phyloP scores from a whole-genome alignment of 257 asterid species.

The Thymus mandschuricus region DNA sequence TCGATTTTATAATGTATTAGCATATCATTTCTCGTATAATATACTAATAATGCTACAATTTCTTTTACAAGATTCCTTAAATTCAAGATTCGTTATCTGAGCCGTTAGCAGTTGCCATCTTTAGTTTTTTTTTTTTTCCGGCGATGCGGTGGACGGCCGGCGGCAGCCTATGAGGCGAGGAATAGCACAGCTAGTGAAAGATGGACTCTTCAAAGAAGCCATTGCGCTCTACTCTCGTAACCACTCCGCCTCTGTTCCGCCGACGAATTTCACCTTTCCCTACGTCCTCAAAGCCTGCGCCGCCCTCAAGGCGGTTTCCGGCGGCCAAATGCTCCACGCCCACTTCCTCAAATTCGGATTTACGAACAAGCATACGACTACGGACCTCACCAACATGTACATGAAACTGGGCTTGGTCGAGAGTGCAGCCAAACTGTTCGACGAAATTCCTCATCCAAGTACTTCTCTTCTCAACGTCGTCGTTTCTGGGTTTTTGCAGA shows the following conservation, averaged over 20 bases:
- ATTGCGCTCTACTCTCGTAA: constrained; percentile 50
- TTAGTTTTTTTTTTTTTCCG: not conserved
- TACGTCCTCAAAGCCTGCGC: constrained; percentile 85
- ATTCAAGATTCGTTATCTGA: not conserved
- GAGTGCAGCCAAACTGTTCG: constrained; percentile 71
- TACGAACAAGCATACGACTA: constrained; percentile 49
- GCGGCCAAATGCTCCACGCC: constrained; percentile 70
- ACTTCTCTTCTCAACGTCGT: constrained; percentile 53
- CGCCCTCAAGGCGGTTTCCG: constrained; percentile 48
- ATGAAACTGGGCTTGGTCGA: constrained; percentile 52
- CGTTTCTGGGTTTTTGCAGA: constrained; percentile 73
- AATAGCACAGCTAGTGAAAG: constrained; percentile 60
- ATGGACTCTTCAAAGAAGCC: constrained; percentile 75
- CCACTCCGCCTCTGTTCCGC: constrained; percentile 54
- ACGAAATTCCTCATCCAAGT: constrained; percentile 67
- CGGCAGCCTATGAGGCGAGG: constrained; percentile 61
- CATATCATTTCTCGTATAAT: too few species aligned
- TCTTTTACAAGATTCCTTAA: not conserved
- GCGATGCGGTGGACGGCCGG: constrained; percentile 36
- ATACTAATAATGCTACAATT: too few species aligned
- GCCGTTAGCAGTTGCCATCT: not conserved
- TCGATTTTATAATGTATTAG: too few species aligned
- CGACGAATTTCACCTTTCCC: constrained; percentile 74
- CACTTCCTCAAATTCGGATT: constrained; percentile 66
- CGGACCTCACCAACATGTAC: constrained; percentile 67